Evolutionary conservation across 2,329 filamentous ascomycete species (phyloP).

Genomic region (Dactylellina sp.): DNA sequence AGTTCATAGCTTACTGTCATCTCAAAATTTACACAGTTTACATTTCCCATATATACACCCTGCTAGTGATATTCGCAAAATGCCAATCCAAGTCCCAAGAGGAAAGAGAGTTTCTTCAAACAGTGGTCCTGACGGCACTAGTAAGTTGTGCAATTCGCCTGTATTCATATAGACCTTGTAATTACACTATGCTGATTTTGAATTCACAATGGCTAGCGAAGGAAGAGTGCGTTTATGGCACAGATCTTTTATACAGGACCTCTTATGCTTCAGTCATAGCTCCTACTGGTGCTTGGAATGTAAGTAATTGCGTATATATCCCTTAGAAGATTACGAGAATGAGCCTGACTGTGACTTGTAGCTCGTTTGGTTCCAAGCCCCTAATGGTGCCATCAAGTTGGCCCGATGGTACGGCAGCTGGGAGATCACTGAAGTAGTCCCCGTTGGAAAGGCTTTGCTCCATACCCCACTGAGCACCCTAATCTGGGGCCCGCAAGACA

Average conservation of each 20-base stretch:
- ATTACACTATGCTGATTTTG: neutral
- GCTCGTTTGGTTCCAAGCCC: conserved; percentile 40
- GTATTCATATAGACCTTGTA: neutral
- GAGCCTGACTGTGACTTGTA: no score
- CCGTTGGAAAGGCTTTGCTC: conserved; percentile 16
- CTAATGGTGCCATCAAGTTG: conserved; percentile 37
- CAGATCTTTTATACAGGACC: conserved; percentile 26
- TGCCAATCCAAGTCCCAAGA: conserved; percentile 30
- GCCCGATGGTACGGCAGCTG: conserved; percentile 39
- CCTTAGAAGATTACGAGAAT: no score
- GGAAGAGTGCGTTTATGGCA: conserved; percentile 20
- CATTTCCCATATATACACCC: neutral
- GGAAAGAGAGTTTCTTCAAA: conserved; percentile 9
- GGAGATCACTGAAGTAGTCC: conserved; percentile 22
- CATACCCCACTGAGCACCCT: conserved; percentile 17
- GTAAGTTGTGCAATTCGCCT: conserved; percentile 19
- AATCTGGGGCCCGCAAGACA: conserved; percentile 33
- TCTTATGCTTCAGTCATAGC: conserved; percentile 22
- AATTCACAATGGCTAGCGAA: conserved; percentile 5
- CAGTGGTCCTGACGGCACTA: conserved; percentile 16
- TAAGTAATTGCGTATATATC: conserved; percentile 16
- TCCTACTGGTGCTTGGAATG: conserved; percentile 39
- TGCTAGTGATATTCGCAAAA: conserved; percentile 4
- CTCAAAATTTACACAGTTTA: neutral
- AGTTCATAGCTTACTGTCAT: neutral